Evolutionary conservation across 2,329 filamentous ascomycete species (phyloP).

Genomic region (Pseudocercospora eumusae): DNA sequence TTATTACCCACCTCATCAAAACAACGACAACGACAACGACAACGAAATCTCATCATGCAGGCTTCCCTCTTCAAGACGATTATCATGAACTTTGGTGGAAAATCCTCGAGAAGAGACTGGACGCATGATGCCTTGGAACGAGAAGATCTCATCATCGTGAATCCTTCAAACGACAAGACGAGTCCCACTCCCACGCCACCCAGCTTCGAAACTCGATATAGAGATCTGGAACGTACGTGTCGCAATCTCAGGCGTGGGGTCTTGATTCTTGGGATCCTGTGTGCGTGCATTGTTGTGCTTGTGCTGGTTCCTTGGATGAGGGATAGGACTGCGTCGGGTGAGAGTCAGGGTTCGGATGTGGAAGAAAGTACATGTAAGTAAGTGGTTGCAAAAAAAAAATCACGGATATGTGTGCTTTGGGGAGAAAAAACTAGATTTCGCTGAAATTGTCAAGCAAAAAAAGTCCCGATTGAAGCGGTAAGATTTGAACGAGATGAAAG

Average conservation of each 20-base stretch:
- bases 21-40: no score
- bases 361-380: not conserved
- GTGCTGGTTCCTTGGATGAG: no score
- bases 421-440: no score
- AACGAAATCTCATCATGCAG: no score
- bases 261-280: conserved; percentile 3
- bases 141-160: conserved; percentile 10
- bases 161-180: not conserved
- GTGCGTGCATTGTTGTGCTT: not conserved
- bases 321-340: not conserved
- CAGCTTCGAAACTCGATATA: conserved; percentile 2
- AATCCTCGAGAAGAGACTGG: not conserved
- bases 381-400: not conserved
- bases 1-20: no score
- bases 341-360: not conserved
- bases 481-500: conserved; percentile 33
- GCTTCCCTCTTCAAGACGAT: not conserved
- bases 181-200: not conserved
- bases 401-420: not conserved
- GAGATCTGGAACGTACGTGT: conserved; percentile 11
- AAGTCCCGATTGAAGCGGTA: not conserved
- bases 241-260: conserved; percentile 4
- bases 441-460: no score
- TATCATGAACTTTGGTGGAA: not conserved
- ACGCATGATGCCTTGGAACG: conserved; percentile 11